Evolutionary conservation across 1,284 basidiomycete species (phyloP), one percentile per base, ranked within the genome.

Genomic region (Puccinia polysora): DNA sequence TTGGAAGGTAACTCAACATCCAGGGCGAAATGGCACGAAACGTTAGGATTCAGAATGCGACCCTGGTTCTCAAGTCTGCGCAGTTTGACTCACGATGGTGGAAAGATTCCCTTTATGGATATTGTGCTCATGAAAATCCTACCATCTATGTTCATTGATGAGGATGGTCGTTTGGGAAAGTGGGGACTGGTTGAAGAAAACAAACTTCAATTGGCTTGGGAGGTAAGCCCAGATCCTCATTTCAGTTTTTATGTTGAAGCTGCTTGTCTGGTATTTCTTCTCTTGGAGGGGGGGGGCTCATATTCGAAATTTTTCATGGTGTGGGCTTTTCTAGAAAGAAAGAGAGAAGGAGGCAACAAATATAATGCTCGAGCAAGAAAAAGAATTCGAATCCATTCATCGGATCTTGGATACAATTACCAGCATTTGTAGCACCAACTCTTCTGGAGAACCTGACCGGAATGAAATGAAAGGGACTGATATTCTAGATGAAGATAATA

Each of bases 1-100:
- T 47, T 71, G n/a, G 47, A 71, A 36, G 68, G 68, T 1, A 71
- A 71, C 25, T 59, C 47, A 2, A 71, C 68, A 4, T 12, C 68
- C 8, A 25, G 68, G 25, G 56, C 23, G 32, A 38, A 47, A 14
- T 71, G 68, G 68, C 32, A 18, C 47, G 68, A 71, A 52, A 8
- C 49, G 15, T 47, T 71, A 25, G 68, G 68, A 8, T 32, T 71
- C 43, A 49, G 68, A n/a, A 23, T 28, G 1, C 30, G 28, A 3
- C 56, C 56, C 10, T 62, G 56, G 58, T 49, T 60, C 28, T 45
- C 68, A 8, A 25, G 15, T 28, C 50, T 71, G 10, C 10, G 45
- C 15, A 62, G 58, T 23, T 38, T 71, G 32, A 53, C 47, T n/a
- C 56, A 12, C 15, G 68, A 71, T n/a, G 68, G 68, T 20, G 68